These are phyloP conservation scores for Apiospora phragmitis DNA, from an alignment of 2,329 filamentous ascomycete species.

Conservation along the genomic window DNA sequence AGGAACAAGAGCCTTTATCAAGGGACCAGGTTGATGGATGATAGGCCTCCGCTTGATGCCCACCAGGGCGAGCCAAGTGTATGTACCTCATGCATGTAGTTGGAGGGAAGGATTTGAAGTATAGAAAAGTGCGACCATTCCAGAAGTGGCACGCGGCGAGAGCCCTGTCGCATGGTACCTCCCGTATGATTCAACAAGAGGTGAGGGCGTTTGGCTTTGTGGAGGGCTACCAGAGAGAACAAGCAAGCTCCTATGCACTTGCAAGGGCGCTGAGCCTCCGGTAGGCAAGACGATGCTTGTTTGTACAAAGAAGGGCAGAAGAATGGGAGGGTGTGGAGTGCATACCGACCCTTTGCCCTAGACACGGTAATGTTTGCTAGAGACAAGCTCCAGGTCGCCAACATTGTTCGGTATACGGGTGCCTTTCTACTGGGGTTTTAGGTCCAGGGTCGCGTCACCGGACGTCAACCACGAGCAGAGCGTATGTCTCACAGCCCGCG, in stretches of 20 bases:
- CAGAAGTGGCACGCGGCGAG: conserved; percentile 11
- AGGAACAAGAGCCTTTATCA: conserved; percentile 24
- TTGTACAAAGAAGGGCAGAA: neutral
- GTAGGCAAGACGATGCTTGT: neutral
- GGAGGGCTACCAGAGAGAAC: neutral
- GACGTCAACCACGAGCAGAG: conserved; percentile 2
- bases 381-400: neutral
- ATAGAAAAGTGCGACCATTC: neutral
- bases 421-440: neutral
- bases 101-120: neutral
- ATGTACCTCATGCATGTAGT: no score
- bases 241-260: neutral
- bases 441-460: conserved; percentile 6
- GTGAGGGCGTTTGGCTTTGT: neutral
- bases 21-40: conserved; percentile 20
- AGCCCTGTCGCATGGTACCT: neutral
- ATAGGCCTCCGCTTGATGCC: conserved; percentile 24
- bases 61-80: neutral
- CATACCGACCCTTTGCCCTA: neutral
- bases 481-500: neutral
- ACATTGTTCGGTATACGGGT: neutral
- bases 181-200: neutral
- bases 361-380: neutral
- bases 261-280: conserved; percentile 4
- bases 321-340: neutral